phyloP scores from a whole-genome alignment of 2,329 filamentous ascomycete species.

The Calonectria leucothoes region DNA sequence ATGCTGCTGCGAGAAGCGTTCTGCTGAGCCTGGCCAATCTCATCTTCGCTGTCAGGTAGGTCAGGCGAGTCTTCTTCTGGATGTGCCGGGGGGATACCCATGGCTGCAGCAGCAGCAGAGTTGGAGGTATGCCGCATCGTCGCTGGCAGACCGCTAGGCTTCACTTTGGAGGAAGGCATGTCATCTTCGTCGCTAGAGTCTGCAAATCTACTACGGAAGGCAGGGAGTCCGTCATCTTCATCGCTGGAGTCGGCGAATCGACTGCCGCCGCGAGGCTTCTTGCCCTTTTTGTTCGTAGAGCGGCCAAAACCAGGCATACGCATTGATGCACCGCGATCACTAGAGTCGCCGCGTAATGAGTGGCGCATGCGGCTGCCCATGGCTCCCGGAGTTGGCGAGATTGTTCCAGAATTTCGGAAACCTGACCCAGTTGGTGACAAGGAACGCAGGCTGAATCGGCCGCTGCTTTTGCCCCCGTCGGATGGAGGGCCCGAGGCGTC shows the following conservation, averaged over 20 bases:
- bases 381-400: constrained; percentile 52
- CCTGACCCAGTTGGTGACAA: constrained; percentile 73
- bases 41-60: constrained; percentile 70
- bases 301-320: constrained; percentile 58
- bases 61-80: constrained; percentile 67
- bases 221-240: constrained; percentile 56
- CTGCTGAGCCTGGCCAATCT: constrained; percentile 42
- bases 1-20: constrained; percentile 3
- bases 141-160: constrained; percentile 49
- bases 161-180: constrained; percentile 33
- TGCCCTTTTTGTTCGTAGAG: constrained; percentile 51
- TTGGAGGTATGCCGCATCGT: constrained; percentile 46
- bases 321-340: constrained; percentile 46
- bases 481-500: constrained; percentile 41
- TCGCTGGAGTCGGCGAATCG: constrained; percentile 81
- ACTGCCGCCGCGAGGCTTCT: constrained; percentile 58
- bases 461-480: constrained; percentile 51
- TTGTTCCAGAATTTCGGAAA: constrained; percentile 53
- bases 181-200: constrained; percentile 78
- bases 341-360: constrained; percentile 57
- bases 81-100: constrained; percentile 54
- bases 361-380: constrained; percentile 55
- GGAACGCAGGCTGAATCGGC: constrained; percentile 77
- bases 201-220: constrained; percentile 68
- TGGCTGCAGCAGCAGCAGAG: constrained; percentile 48